A percentile compares a stretch with the other conserved stretches of the same genome.
phyloP scores from a whole-genome alignment of 768 basidiomycete genomes.

The Suillus decipiens region DNA sequence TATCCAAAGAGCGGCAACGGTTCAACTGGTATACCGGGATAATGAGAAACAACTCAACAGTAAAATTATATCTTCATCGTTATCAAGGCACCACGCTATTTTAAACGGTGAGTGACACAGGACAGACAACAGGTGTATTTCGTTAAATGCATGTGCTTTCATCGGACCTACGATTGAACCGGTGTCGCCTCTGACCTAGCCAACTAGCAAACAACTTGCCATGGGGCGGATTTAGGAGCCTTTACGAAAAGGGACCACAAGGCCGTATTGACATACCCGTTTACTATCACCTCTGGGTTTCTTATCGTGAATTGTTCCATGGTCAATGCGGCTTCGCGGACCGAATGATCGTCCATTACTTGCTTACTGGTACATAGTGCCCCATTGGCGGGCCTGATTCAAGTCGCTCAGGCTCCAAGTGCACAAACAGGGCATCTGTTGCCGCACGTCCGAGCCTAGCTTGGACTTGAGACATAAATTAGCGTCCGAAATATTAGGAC shows the following conservation, averaged over 20 bases:
- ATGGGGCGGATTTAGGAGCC: not conserved
- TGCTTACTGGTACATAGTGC: not conserved
- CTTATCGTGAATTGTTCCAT: not conserved
- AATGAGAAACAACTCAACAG: not conserved
- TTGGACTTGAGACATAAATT: not conserved
- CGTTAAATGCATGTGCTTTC: not conserved
- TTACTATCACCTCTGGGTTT: not conserved
- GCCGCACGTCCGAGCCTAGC: not conserved
- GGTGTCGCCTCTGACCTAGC: not conserved
- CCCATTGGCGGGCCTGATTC: not conserved
- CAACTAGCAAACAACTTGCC: not conserved
- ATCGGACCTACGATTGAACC: not conserved
- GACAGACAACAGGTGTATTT: not conserved
- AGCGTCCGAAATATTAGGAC: not conserved
- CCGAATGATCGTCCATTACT: not conserved
- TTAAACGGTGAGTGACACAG: not conserved
- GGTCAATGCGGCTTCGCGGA: not conserved
- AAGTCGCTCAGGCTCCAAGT: not conserved
- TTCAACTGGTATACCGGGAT: no score
- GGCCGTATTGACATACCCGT: not conserved
- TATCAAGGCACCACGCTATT: not conserved
- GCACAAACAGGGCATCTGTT: not conserved
- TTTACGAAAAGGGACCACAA: not conserved
- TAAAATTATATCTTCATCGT: not conserved
- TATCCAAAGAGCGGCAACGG: not conserved